phyloP scores from a whole-genome alignment of 441 rosid genomes.

The Adansonia madagascariensis region DNA sequence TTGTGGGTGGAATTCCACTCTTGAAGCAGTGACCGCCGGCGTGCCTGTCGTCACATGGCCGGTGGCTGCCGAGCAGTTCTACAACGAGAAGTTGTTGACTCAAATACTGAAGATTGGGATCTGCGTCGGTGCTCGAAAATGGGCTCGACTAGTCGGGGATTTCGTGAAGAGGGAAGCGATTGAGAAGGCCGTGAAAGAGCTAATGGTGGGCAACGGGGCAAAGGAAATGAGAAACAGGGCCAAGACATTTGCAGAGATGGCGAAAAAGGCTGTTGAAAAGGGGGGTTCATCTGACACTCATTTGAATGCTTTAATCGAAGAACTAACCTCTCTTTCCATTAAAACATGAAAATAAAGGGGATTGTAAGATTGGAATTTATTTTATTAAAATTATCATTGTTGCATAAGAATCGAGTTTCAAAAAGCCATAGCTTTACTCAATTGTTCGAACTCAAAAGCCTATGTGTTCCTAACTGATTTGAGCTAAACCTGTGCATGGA shows the following conservation, averaged over 20 bases:
- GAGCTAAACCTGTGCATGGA: no score
- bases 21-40: neutral
- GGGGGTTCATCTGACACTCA: neutral
- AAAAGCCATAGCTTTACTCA: no score
- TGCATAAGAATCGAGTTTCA: no score
- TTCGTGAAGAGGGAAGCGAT: conserved; percentile 3
- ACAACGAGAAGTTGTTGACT: neutral
- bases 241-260: neutral
- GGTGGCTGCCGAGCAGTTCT: conserved; percentile 13
- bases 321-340: neutral
- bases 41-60: neutral
- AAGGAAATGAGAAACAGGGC: neutral
- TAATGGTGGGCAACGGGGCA: neutral
- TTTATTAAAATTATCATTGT: no score
- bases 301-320: conserved; percentile 1
- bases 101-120: neutral
- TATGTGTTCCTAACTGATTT: no score
- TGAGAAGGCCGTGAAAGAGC: neutral
- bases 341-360: neutral
- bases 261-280: neutral
- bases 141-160: neutral
- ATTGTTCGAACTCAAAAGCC: no score
- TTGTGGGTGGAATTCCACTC: conserved; percentile 70
- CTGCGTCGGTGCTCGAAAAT: neutral
- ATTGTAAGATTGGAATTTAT: no score